A percentile compares a stretch with the other conserved stretches of the same genome.
Evolutionary conservation across 768 basidiomycete genomes (phyloP).

Genomic region (Mrakia gelida): DNA sequence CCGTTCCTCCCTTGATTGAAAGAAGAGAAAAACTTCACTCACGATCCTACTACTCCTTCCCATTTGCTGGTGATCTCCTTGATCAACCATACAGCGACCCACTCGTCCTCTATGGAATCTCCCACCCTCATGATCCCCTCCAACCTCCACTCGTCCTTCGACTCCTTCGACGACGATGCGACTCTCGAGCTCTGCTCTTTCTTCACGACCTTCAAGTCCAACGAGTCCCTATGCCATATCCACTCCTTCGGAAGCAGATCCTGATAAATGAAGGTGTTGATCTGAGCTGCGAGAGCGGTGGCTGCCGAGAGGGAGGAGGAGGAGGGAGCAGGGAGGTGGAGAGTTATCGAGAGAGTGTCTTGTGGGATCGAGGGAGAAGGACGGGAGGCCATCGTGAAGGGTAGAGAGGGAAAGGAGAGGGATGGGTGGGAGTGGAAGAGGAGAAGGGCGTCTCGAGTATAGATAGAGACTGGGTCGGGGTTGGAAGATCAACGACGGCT

Average conservation of each 20-base stretch:
- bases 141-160: slow-evolving; percentile 51
- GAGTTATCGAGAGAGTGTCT: slow-evolving; percentile 72
- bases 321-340: slow-evolving; percentile 57
- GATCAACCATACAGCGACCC: slow-evolving; percentile 88
- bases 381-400: background rate
- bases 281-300: slow-evolving; percentile 62
- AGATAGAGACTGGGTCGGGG: too few species aligned
- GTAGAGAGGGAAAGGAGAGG: too few species aligned
- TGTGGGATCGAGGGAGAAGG: slow-evolving; percentile 69
- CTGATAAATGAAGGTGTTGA: slow-evolving; percentile 41
- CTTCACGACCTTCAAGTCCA: slow-evolving; percentile 22
- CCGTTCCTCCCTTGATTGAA: too few species aligned
- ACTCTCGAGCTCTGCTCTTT: background rate
- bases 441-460: too few species aligned
- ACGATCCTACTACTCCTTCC: slow-evolving; percentile 73
- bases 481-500: too few species aligned
- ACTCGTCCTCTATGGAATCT: slow-evolving; percentile 97
- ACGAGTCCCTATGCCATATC: slow-evolving; percentile 37
- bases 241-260: slow-evolving; percentile 29
- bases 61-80: slow-evolving; percentile 69
- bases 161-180: too few species aligned
- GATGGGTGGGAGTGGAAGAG: too few species aligned
- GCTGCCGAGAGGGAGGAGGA: slow-evolving; percentile 1
- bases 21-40: slow-evolving; percentile 37
- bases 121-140: slow-evolving; percentile 87